These are phyloP conservation scores for Neurospora tetraspora DNA, from an alignment of 495 filamentous ascomycete species.

Conservation along the genomic window DNA sequence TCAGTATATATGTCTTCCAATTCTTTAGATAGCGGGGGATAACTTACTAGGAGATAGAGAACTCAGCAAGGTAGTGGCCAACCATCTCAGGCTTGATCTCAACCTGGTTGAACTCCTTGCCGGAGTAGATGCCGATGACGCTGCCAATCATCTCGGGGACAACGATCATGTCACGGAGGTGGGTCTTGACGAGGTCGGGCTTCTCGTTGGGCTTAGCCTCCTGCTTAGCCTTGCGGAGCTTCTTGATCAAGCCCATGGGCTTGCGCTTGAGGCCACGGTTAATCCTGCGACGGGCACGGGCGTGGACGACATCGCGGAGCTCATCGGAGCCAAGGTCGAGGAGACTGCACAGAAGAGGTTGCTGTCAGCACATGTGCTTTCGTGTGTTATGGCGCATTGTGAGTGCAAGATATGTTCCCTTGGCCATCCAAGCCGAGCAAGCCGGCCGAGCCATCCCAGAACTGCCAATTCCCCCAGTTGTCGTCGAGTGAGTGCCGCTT, in stretches of 20 bases:
- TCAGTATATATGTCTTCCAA: constrained; percentile 17
- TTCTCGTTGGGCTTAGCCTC: constrained; percentile 99
- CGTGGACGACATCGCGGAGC: constrained; percentile 98
- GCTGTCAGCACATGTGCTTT: constrained; percentile 9
- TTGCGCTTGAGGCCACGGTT: constrained; percentile 99
- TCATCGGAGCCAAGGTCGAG: constrained; percentile 97
- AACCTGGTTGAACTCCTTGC: constrained; percentile 99
- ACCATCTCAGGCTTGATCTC: constrained; percentile 99
- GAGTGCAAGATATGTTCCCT: not conserved
- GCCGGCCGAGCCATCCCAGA: not conserved
- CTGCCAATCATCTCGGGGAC: constrained; percentile 98
- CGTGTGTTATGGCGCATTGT: not conserved
- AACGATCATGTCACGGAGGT: constrained; percentile 98
- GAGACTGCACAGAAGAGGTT: constrained; percentile 40
- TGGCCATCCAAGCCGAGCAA: not conserved
- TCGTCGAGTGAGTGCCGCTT: not conserved
- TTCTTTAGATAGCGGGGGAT: not conserved
- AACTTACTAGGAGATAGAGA: constrained; percentile 98
- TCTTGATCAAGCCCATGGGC: constrained; percentile 99
- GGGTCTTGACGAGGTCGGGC: constrained; percentile 95
- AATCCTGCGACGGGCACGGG: constrained; percentile 95
- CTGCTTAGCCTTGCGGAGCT: constrained; percentile 99
- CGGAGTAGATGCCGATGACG: constrained; percentile 97
- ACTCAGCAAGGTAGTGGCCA: constrained; percentile 97
- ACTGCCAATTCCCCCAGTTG: not conserved